Percentiles rank a stretch among this genome's conserved stretches.
phyloP scores from a whole-genome alignment of 164 flowering plant genomes.

The Umbellularia californica region DNA sequence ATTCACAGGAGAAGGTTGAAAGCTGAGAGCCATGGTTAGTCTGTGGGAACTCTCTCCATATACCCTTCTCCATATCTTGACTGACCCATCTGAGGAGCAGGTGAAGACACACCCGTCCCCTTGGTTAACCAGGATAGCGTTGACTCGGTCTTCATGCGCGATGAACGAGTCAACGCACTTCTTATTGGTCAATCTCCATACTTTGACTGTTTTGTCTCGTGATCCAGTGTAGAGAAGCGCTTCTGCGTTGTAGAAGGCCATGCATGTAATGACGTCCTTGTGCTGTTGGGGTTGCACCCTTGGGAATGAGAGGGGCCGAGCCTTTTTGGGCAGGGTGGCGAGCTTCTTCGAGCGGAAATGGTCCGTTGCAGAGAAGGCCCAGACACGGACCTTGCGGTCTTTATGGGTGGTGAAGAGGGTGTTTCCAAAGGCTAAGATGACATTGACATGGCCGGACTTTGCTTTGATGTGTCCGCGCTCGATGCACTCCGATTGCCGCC shows the following conservation, averaged over 20 bases:
- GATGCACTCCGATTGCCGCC: constrained; percentile 37
- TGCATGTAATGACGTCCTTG: constrained; percentile 40
- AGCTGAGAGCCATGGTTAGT: constrained; percentile 36
- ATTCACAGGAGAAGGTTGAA: constrained; percentile 40
- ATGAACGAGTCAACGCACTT: constrained; percentile 30
- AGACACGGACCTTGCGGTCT: constrained; percentile 33
- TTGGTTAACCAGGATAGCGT: constrained; percentile 39
- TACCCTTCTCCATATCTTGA: constrained; percentile 47
- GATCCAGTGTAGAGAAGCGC: constrained; percentile 36
- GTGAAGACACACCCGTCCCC: constrained; percentile 35
- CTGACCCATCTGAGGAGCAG: constrained; percentile 33
- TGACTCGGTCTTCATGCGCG: constrained; percentile 31
- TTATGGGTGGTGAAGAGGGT: constrained; percentile 31
- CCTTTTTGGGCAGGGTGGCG: constrained; percentile 17
- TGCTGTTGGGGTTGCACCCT: constrained; percentile 18
- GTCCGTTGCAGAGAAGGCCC: constrained; percentile 22
- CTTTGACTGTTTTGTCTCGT: constrained; percentile 30
- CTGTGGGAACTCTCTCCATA: constrained; percentile 41
- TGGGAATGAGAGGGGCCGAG: constrained; percentile 6
- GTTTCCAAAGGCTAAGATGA: constrained; percentile 29
- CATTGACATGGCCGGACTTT: constrained; percentile 25
- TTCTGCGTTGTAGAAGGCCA: constrained; percentile 36
- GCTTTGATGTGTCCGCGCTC: constrained; percentile 33
- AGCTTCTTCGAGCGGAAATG: constrained; percentile 14
- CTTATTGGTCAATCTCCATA: constrained; percentile 26